Conservation (phyloP, 371 early-diverging fungal species). For the Mucor saturninus region DNA sequence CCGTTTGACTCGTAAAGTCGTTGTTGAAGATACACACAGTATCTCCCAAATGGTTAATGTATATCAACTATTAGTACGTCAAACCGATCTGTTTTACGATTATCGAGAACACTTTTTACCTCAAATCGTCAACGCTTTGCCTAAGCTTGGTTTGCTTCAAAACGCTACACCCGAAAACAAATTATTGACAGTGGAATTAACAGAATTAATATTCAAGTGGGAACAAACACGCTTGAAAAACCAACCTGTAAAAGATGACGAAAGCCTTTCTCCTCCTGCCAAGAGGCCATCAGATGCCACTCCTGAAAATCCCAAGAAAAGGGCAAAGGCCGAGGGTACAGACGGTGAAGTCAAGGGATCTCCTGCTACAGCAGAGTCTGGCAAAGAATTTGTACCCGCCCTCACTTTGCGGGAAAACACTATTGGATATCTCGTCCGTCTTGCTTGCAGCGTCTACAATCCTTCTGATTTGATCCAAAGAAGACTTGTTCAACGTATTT, state of each 20-base stretch:
- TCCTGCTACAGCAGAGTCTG: neutral
- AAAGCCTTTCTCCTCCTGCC: constrained; percentile 4
- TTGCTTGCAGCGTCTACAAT: constrained; percentile 70
- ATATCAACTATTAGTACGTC: constrained; percentile 88
- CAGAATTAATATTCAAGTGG: constrained; percentile 90
- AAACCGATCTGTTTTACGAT: constrained; percentile 88
- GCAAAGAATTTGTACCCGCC: constrained; percentile 58
- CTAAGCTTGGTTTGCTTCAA: constrained; percentile 88
- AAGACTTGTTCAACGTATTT: constrained; percentile 63
- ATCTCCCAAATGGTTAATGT: constrained; percentile 87
- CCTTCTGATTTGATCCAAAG: constrained; percentile 53
- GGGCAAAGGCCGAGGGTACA: constrained; percentile 13
- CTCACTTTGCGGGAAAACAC: constrained; percentile 67
- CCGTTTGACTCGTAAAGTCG: constrained; percentile 83
- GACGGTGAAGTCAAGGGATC: constrained; percentile 11
- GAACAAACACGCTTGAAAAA: constrained; percentile 62
- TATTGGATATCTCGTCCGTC: constrained; percentile 73
- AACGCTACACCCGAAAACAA: constrained; percentile 89
- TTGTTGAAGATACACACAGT: constrained; percentile 91
- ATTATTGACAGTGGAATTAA: constrained; percentile 84
- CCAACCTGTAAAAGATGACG: constrained; percentile 23
- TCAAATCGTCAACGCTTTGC: constrained; percentile 83
- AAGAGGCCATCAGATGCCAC: constrained; percentile 22
- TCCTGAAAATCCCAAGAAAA: constrained; percentile 17
- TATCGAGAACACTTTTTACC: constrained; percentile 88